Base-by-base conservation (phyloP, 352 stramenopile genomes). In the Pythium plurisporium region DNA sequence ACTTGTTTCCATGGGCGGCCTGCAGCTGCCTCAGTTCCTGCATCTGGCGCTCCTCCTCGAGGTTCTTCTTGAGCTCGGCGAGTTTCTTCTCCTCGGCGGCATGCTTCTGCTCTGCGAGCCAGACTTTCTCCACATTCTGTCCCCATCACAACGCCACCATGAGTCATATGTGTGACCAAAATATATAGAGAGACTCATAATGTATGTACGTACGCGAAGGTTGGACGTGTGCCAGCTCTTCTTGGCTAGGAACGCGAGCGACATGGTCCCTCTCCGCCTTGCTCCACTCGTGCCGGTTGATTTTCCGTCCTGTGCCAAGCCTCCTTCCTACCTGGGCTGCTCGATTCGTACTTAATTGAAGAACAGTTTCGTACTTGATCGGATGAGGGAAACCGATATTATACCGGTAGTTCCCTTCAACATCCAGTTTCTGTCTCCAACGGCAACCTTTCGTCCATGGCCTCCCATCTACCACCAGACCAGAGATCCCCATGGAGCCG, bases 211-310 rank as follows among this genome's bases (percentile, higher is more conserved):
- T 76, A 94, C 85, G 33, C 77, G 85, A 27, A 98, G 71, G 58
- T 98, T 98, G 57, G 91, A 87, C 49, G 93, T 98, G 69, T 99
- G 94, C 94, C 94, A 99, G 84, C 91, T 98, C 86, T 98, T 99
- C 87, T 97, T 99, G 76, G 79, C 78, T 67, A 96, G 82, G 73
- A 98, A 99, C 65, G 79, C 89, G 66, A 96, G 86, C 63, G 80
- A 96, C 72, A 95, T 95, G 23, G 36, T 66, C n/a, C n/a, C n/a
- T 29, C 4, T 45, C 20, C 30, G 49, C 14, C 51, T 50, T 55
- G 1, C 22, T 19, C 22, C n/a, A n/a, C n/a, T n/a, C n/a, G n/a
- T n/a, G n/a, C n/a, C n/a, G n/a, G n/a, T n/a, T n/a, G n/a, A n/a
- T n/a, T n/a, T n/a, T n/a, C n/a, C n/a, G n/a, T n/a, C n/a, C n/a